Conservation (phyloP, 805 yeast species). For the Brettanomyces naardenensis region DNA sequence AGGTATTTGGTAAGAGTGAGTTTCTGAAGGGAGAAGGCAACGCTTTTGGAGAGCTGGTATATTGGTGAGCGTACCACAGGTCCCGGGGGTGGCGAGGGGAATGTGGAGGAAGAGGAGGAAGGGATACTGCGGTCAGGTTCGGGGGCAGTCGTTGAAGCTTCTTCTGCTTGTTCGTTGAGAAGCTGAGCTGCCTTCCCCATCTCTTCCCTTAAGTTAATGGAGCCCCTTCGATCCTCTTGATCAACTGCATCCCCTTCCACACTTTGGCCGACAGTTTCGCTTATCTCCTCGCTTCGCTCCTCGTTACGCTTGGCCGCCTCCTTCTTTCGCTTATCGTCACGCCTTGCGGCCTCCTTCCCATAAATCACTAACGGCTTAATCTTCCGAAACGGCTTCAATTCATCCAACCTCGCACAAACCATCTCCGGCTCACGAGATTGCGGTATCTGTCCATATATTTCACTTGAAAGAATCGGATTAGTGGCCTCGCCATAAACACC, state of each 20-base stretch:
- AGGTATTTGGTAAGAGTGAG: slow-evolving; percentile 9
- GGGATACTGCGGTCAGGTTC: no score
- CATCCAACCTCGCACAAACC: neutral
- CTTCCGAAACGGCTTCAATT: slow-evolving; percentile 1
- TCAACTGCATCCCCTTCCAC: no score
- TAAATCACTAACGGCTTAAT: neutral
- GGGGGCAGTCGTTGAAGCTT: no score
- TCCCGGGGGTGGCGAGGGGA: neutral
- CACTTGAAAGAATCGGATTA: slow-evolving; percentile 22
- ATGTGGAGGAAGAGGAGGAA: no score
- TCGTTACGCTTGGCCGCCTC: no score
- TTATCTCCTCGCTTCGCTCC: neutral
- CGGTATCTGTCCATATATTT: slow-evolving; percentile 14
- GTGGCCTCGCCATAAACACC: slow-evolving; percentile 13
- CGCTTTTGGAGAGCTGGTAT: slow-evolving; percentile 12
- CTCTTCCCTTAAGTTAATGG: no score
- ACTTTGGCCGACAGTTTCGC: no score
- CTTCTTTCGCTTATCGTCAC: no score
- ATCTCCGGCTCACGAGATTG: slow-evolving; percentile 3
- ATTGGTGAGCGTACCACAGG: slow-evolving; percentile 1
- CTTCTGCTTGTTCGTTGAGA: no score
- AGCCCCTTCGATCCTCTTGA: no score
- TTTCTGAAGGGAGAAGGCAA: slow-evolving; percentile 18
- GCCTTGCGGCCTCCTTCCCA: no score
- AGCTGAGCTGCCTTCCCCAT: no score